Conservation (phyloP, 192 early-diverging fungal genomes). For the Rhizoclosmatium globosum region DNA sequence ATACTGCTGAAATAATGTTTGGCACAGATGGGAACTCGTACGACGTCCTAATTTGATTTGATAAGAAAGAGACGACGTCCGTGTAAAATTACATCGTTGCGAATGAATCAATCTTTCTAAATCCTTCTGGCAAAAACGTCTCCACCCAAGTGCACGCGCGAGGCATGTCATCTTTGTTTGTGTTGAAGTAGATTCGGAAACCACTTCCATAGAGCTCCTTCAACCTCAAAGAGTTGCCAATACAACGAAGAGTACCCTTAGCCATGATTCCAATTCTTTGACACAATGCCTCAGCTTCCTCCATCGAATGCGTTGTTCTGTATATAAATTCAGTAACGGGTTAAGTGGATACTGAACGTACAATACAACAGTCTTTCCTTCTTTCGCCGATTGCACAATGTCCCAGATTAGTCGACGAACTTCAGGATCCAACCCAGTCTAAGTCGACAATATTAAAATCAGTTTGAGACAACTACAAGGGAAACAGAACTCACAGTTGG, state of each 20-base stretch:
- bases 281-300: conserved; percentile 85
- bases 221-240: conserved; percentile 69
- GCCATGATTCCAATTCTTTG: conserved; percentile 82
- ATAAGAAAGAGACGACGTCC: neutral
- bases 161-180: conserved; percentile 51
- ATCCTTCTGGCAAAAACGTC: conserved; percentile 52
- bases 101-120: conserved; percentile 60
- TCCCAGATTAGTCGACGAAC: conserved; percentile 81
- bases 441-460: neutral
- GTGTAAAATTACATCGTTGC: conserved; percentile 44
- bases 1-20: conserved; percentile 60
- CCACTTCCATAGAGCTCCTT: conserved; percentile 78
- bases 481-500: conserved; percentile 63
- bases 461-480: neutral
- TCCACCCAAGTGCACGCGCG: conserved; percentile 40
- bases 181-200: conserved; percentile 67
- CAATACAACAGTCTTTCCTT: conserved; percentile 69
- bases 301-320: conserved; percentile 77
- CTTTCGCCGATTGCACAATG: conserved; percentile 66
- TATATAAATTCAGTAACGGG: neutral
- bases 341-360: conserved; percentile 4
- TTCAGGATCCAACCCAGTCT: conserved; percentile 75
- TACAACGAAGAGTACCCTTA: conserved; percentile 75
- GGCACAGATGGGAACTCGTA: conserved; percentile 64
- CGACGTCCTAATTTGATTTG: conserved; percentile 45